These are phyloP conservation scores for Ophiosphaerella narmari DNA, from an alignment of 2,329 filamentous ascomycete species.

Conservation along the genomic window DNA sequence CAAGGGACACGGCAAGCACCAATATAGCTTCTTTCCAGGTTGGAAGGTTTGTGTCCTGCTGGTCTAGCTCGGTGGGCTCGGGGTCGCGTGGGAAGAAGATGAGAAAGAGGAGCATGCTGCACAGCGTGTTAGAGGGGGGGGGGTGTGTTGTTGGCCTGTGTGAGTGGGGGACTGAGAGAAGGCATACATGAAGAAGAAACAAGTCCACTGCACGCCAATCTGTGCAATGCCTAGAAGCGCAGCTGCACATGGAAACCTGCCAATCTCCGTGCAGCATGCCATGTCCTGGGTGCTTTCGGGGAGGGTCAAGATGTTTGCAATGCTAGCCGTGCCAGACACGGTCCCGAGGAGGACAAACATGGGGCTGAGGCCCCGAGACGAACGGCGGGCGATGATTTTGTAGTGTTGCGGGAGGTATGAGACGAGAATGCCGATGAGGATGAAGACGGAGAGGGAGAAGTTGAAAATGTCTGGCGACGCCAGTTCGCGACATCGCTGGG, in stretches of 20 bases:
- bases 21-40: constrained; percentile 78
- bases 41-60: constrained; percentile 38
- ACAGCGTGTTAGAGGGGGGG: constrained; percentile 21
- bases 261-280: constrained; percentile 81
- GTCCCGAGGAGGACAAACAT: constrained; percentile 95
- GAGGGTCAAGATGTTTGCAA: constrained; percentile 89
- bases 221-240: constrained; percentile 88
- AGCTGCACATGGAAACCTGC: constrained; percentile 79
- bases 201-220: constrained; percentile 88
- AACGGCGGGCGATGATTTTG: constrained; percentile 83
- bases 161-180: not conserved
- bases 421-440: constrained; percentile 84
- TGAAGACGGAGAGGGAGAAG: constrained; percentile 64
- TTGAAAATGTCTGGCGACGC: constrained; percentile 57
- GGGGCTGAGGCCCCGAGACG: constrained; percentile 92
- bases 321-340: constrained; percentile 83
- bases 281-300: constrained; percentile 83
- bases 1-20: constrained; percentile 72
- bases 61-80: constrained; percentile 28
- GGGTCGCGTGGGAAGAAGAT: constrained; percentile 73
- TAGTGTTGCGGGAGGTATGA: constrained; percentile 95
- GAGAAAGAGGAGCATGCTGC: constrained; percentile 87
- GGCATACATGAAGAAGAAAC: constrained; percentile 83
- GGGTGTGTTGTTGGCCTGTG: not conserved
- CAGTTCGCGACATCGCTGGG: constrained; percentile 55